These are phyloP conservation scores for Capsicum rhomboideum DNA, from an alignment of 257 asterid species.

Conservation along the genomic window DNA sequence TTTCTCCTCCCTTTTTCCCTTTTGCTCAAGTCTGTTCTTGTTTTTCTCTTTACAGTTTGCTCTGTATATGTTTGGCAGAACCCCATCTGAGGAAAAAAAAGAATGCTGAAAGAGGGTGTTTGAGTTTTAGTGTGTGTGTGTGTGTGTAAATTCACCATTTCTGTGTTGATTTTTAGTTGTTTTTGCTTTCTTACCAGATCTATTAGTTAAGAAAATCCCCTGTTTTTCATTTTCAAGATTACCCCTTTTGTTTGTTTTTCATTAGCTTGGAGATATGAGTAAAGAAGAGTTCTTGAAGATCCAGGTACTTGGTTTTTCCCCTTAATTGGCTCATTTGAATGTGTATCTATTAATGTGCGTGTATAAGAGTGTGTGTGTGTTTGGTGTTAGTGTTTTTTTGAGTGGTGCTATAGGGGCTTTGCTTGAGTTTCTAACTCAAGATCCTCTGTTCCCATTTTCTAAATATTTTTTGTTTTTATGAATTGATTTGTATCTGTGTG, in stretches of 20 bases:
- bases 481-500: neutral
- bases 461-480: neutral
- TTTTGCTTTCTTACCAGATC: constrained; percentile 41
- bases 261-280: constrained; percentile 45
- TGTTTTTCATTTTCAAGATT: neutral
- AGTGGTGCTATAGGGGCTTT: constrained; percentile 5
- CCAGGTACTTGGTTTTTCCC: constrained; percentile 49
- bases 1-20: neutral
- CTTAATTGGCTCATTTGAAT: constrained; percentile 3
- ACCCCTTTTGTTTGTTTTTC: constrained; percentile 3
- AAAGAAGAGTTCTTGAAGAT: constrained; percentile 94
- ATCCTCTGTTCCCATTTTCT: neutral
- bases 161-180: constrained; percentile 9
- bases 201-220: constrained; percentile 2
- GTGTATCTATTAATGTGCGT: neutral
- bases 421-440: constrained; percentile 10
- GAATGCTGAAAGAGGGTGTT: neutral
- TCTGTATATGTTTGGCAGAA: neutral
- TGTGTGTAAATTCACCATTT: constrained; percentile 2
- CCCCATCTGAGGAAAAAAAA: neutral
- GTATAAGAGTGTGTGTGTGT: neutral
- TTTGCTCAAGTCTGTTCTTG: neutral
- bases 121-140: neutral
- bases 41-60: neutral
- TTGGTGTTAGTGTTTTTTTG: neutral